Percentiles rank a stretch among this genome's conserved stretches.
Evolutionary conservation across 352 stramenopile genomes (phyloP).

Genomic region (Blastocystis sp.): DNA sequence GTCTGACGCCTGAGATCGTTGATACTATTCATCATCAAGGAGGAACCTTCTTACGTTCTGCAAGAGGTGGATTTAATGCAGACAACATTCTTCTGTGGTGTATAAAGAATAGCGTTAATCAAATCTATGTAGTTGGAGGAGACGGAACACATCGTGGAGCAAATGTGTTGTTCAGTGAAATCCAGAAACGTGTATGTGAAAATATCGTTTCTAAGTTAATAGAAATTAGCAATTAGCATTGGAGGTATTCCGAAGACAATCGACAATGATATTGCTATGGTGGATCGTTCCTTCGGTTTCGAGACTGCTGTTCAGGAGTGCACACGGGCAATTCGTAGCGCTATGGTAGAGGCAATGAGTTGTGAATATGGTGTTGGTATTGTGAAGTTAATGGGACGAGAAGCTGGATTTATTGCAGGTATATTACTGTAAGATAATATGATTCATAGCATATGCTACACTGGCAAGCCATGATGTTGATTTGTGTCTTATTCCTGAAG

Average conservation of each 20-base stretch:
- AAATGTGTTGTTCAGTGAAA: conserved; percentile 82
- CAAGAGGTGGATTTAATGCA: conserved; percentile 89
- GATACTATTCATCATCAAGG: conserved; percentile 83
- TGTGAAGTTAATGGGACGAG: conserved; percentile 97
- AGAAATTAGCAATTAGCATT: conserved; percentile 65
- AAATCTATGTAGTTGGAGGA: conserved; percentile 94
- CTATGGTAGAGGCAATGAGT: conserved; percentile 86
- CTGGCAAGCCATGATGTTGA: conserved; percentile 93
- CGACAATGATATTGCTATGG: conserved; percentile 96
- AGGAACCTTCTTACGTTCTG: conserved; percentile 88
- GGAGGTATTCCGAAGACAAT: conserved; percentile 97
- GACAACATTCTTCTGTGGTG: conserved; percentile 93
- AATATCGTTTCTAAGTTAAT: not conserved
- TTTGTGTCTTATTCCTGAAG: conserved; percentile 93
- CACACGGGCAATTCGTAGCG: conserved; percentile 81
- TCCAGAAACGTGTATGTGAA: conserved; percentile 43
- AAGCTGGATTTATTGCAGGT: conserved; percentile 90
- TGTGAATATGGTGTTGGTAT: conserved; percentile 93
- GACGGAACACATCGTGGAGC: conserved; percentile 93
- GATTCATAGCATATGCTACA: conserved; percentile 80
- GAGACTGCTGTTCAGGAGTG: conserved; percentile 91
- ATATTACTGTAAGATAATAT: not conserved
- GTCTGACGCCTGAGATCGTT: conserved; percentile 76
- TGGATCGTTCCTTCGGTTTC: conserved; percentile 96
- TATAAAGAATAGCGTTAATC: conserved; percentile 81